Evolutionary conservation across 2,329 filamentous ascomycete genomes (phyloP).

Genomic region (Aspergillus ustus): DNA sequence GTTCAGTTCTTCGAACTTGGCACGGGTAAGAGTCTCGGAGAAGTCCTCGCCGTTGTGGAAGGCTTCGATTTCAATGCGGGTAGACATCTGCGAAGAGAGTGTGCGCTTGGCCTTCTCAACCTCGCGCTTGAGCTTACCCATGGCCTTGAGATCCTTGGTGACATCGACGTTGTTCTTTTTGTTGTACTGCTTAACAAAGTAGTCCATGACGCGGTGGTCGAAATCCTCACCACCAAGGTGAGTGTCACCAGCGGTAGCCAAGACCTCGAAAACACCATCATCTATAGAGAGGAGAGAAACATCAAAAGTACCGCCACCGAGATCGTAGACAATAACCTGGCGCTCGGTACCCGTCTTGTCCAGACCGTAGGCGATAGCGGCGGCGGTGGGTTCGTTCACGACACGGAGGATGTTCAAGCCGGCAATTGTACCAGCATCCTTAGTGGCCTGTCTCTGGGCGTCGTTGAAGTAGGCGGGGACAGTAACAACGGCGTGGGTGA

Average conservation of each 20-base stretch:
- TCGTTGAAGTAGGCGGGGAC: conserved; percentile 99
- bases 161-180: conserved; percentile 95
- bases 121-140: conserved; percentile 99
- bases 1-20: conserved; percentile 99
- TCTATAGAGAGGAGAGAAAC: conserved; percentile 91
- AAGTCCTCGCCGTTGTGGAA: conserved; percentile 98
- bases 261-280: conserved; percentile 89
- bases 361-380: conserved; percentile 91
- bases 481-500: conserved; percentile 76
- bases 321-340: conserved; percentile 91
- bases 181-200: conserved; percentile 98
- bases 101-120: conserved; percentile 99
- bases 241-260: conserved; percentile 94
- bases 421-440: conserved; percentile 90
- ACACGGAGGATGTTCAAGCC: conserved; percentile 95
- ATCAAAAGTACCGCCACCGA: conserved; percentile 94
- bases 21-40: conserved; percentile 95
- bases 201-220: conserved; percentile 94
- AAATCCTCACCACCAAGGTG: conserved; percentile 99
- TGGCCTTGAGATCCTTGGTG: conserved; percentile 93
- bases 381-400: conserved; percentile 94
- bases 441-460: conserved; percentile 94
- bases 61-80: conserved; percentile 93
- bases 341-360: conserved; percentile 83
- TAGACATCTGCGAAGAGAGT: conserved; percentile 90